Evolutionary conservation across 129 eudicot genomes (phyloP).

Genomic region (Cynara cardunculus): DNA sequence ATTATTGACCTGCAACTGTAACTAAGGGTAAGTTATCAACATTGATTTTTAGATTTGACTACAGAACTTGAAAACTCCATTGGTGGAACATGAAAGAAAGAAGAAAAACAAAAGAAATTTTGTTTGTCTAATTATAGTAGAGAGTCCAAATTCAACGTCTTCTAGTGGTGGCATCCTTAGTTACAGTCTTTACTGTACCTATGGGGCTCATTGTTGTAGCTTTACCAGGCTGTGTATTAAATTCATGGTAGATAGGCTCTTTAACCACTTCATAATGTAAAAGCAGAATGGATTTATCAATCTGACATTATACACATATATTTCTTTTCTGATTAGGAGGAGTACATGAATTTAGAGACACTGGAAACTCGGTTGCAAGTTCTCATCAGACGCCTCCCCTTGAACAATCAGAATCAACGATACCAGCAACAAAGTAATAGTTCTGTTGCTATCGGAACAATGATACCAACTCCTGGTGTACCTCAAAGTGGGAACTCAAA

Average conservation of each 20-base stretch:
- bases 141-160: not conserved
- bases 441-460: slow-evolving; percentile 54
- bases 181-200: not conserved
- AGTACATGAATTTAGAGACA: slow-evolving; percentile 68
- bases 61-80: not conserved
- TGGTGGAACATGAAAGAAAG: not conserved
- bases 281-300: not conserved
- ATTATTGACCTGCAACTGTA: not conserved
- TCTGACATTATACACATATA: not conserved
- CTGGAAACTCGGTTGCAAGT: slow-evolving; percentile 62
- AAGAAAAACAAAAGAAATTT: not conserved
- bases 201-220: not conserved
- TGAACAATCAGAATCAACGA: slow-evolving; percentile 47
- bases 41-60: not conserved
- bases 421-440: slow-evolving; percentile 49
- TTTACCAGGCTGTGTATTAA: not conserved
- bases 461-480: slow-evolving; percentile 99
- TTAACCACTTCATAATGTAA: not conserved
- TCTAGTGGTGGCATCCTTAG: not conserved
- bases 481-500: slow-evolving; percentile 64
- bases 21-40: not conserved
- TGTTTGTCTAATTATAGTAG: not conserved
- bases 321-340: slow-evolving; percentile 49
- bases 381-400: slow-evolving; percentile 39
- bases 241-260: not conserved